Base-by-base conservation (phyloP, 768 basidiomycete species). In the Podaxis pistillaris region DNA sequence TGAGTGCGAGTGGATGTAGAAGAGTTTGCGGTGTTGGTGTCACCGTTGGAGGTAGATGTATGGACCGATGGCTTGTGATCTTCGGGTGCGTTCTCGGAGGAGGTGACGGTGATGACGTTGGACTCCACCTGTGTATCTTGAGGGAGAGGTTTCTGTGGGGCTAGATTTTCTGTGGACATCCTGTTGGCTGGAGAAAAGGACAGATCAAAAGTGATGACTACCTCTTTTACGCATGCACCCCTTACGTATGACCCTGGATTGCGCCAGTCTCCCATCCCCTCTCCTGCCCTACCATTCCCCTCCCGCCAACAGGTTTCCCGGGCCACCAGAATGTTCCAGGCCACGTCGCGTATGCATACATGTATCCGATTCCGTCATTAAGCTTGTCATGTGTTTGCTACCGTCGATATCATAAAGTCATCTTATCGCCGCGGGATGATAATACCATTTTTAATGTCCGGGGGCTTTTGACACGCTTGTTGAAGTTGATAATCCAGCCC, bases 181-280 rank as follows among this genome's bases (percentile, higher is more conserved):
- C 46, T 56, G 61, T 41, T 50, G 55, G 17, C 61, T 62, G 52
- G 38, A 26, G 37, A 24, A 26, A 9, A 36, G 44, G 54, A 38
- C 7, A 56, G 61, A 62, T 62, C 61, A 56, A 36, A 33, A 44
- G 53, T 62, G 59, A 62, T 62, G 53, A n/a, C 53, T 5, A 47
- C 41, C 60, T 53, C 52, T 59, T 62, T 62, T 62, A 55, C 51
- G 28, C 60, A 56, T 44, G 30, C 5, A 8, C 52, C 51, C 30
- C 40, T 62, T 56, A 49, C 52, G 60, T 62, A 41, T 46, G 51
- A 44, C 41, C 51, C 60, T 46, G 26, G 49, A 44, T 28, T 28
- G 30, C 38, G 38, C 37, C 28, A 47, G n/a, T 55, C 53, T 54
- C 53, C 12, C 41, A 49, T 55, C 33, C 60, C 17, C 24, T 28